These are phyloP conservation scores for Isatis lusitanica DNA, from an alignment of 441 rosid species.

Conservation along the genomic window DNA sequence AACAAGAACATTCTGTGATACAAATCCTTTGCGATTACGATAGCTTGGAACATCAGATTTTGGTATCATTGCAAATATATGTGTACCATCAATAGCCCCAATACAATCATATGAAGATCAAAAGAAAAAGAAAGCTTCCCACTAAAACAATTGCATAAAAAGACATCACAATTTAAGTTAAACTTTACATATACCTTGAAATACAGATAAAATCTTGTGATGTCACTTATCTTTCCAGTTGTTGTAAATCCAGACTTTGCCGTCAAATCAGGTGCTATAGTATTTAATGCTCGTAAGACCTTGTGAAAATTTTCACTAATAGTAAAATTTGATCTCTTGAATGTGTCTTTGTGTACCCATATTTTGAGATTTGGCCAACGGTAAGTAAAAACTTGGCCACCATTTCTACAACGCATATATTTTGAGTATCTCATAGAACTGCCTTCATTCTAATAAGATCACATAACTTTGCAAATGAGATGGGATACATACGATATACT, in stretches of 20 bases:
- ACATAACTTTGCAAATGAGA: background rate
- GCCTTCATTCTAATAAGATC: background rate
- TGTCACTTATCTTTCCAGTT: background rate
- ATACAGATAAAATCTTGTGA: slow-evolving; percentile 17
- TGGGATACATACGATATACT: background rate
- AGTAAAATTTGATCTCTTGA: background rate
- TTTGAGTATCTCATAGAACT: background rate
- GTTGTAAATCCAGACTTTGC: background rate
- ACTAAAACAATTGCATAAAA: background rate
- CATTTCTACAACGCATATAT: too few relatives aligned
- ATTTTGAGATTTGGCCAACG: too few relatives aligned
- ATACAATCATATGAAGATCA: background rate
- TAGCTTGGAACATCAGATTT: background rate
- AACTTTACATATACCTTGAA: background rate
- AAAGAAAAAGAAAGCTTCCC: background rate
- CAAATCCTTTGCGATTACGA: background rate
- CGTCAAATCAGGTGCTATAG: background rate
- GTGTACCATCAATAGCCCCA: slow-evolving; percentile 7
- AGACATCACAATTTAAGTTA: background rate
- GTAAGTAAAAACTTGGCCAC: too few relatives aligned
- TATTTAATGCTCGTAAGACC: background rate
- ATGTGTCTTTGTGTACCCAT: background rate
- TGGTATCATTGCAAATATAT: background rate
- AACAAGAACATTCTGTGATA: background rate
- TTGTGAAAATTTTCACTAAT: background rate